A percentile compares a stretch with the other conserved stretches of the same genome.
Conservation (phyloP, 169 alveolate genomes). For the Ichthyophthirius multifiliis region DNA sequence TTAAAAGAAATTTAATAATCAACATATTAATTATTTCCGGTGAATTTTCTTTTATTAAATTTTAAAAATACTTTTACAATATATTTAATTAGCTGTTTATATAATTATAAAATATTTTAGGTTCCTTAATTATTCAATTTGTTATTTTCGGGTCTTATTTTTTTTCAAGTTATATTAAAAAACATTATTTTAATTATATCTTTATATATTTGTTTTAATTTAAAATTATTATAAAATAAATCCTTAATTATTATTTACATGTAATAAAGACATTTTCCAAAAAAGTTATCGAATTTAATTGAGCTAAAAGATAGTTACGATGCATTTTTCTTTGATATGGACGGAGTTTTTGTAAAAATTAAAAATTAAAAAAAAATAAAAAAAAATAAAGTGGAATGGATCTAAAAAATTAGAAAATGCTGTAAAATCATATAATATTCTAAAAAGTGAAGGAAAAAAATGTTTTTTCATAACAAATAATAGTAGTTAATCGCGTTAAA, state of each 20-base stretch:
- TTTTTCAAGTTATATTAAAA: too few relatives aligned
- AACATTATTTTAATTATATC: background rate
- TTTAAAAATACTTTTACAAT: too few relatives aligned
- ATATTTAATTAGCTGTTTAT: too few relatives aligned
- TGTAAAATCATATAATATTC: background rate
- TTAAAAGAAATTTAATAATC: too few relatives aligned
- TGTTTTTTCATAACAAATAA: slow-evolving; percentile 9
- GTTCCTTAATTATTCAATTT: too few relatives aligned
- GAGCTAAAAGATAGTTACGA: background rate
- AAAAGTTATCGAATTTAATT: slow-evolving; percentile 11
- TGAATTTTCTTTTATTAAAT: too few relatives aligned
- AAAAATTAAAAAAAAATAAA: background rate
- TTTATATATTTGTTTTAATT: background rate
- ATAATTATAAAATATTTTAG: too few relatives aligned
- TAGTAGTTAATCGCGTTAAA: background rate
- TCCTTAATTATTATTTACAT: too few relatives aligned
- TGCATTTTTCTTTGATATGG: slow-evolving; percentile 13
- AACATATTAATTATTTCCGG: too few relatives aligned
- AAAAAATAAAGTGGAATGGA: background rate
- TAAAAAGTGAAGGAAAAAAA: background rate
- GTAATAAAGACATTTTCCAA: background rate
- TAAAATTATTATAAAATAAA: background rate
- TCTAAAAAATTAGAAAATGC: background rate
- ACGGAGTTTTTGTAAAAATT: slow-evolving; percentile 4
- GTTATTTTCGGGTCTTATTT: too few relatives aligned